These are phyloP conservation scores for Pseudocercospora fijiensis DNA, from an alignment of 2,329 filamentous ascomycete species.

Conservation along the genomic window DNA sequence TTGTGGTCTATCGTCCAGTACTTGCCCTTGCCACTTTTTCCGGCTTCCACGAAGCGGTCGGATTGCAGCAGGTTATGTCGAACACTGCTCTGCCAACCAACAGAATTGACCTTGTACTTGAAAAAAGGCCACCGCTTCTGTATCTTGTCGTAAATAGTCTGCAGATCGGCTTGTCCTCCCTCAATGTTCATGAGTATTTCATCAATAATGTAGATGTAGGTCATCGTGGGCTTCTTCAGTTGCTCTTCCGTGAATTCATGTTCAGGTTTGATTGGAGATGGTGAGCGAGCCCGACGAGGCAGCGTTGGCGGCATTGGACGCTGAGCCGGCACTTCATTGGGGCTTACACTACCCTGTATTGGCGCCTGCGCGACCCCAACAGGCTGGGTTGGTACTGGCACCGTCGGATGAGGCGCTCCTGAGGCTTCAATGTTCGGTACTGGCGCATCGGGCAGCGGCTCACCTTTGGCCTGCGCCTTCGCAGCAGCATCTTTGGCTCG, in stretches of 20 bases:
- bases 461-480: constrained; percentile 28
- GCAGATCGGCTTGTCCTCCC: constrained; percentile 59
- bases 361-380: constrained; percentile 4
- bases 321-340: constrained; percentile 12
- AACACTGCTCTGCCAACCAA: constrained; percentile 67
- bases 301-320: constrained; percentile 12
- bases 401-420: not conserved
- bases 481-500: constrained; percentile 38
- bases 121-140: constrained; percentile 64
- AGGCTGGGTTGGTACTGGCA: not conserved
- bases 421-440: constrained; percentile 31
- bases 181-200: constrained; percentile 59
- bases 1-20: constrained; percentile 62
- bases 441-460: constrained; percentile 34
- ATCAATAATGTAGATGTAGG: constrained; percentile 64
- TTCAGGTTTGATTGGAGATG: constrained; percentile 62
- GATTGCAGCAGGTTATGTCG: constrained; percentile 63
- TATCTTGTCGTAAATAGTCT: constrained; percentile 65
- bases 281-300: constrained; percentile 42
- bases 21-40: constrained; percentile 61
- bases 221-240: constrained; percentile 64
- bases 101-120: constrained; percentile 59
- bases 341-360: constrained; percentile 9
- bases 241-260: constrained; percentile 71
- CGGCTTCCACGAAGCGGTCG: constrained; percentile 60